A percentile compares a stretch with the other conserved stretches of the same genome.
Evolutionary conservation across 805 yeast species (phyloP).

Genomic region (Monosporozyma siamensis): DNA sequence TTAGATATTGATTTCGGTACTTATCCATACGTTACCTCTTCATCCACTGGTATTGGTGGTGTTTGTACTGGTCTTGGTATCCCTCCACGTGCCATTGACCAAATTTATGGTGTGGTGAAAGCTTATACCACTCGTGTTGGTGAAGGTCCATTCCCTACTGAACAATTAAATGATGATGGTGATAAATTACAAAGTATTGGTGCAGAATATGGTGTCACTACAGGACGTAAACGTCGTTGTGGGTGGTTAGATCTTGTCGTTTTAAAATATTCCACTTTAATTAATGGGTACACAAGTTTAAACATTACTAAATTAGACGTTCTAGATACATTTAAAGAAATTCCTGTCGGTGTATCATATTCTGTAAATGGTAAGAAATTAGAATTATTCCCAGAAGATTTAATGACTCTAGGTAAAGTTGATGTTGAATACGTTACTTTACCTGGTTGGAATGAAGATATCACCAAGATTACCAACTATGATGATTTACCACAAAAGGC

Average conservation of each 20-base stretch:
- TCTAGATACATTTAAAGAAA: constrained; percentile 79
- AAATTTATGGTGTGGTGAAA: constrained; percentile 92
- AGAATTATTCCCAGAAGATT: constrained; percentile 86
- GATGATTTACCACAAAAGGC: constrained; percentile 84
- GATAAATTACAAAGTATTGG: constrained; percentile 84
- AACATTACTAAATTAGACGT: constrained; percentile 96
- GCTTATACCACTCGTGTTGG: constrained; percentile 99
- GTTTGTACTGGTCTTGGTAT: constrained; percentile 93
- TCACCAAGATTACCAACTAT: constrained; percentile 58
- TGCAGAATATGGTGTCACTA: constrained; percentile 94
- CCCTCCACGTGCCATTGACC: constrained; percentile 77
- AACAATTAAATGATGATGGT: constrained; percentile 82
- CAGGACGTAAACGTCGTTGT: constrained; percentile 98
- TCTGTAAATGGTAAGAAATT: constrained; percentile 66
- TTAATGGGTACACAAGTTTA: constrained; percentile 90
- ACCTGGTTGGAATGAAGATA: constrained; percentile 91
- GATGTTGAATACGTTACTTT: constrained; percentile 86
- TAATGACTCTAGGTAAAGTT: constrained; percentile 70
- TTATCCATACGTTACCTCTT: constrained; percentile 93
- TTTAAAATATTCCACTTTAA: constrained; percentile 77
- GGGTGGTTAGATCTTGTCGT: constrained; percentile 98
- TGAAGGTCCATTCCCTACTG: constrained; percentile 99
- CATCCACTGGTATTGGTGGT: constrained; percentile 95
- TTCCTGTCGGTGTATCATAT: constrained; percentile 82
- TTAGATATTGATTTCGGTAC: constrained; percentile 97